Conservation (phyloP, 2,329 filamentous ascomycete species). For the Epichloe uncinata region DNA sequence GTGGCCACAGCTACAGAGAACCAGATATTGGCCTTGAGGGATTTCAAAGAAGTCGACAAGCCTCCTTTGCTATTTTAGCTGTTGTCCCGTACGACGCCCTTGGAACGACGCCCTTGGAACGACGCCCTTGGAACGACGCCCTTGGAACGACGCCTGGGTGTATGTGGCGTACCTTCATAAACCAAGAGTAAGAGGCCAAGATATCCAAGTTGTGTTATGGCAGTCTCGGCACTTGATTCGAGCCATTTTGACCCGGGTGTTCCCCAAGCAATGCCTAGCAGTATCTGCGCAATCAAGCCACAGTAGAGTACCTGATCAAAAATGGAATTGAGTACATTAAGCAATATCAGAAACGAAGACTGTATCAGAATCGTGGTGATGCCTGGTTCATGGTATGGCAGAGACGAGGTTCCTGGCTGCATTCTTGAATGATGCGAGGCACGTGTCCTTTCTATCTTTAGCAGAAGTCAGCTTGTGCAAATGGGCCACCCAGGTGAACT, state of each 20-base stretch:
- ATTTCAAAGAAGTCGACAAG: conserved; percentile 23
- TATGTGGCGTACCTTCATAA: conserved; percentile 42
- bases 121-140: background rate
- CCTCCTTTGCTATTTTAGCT: conserved; percentile 31
- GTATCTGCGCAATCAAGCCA: conserved; percentile 57
- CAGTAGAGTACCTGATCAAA: conserved; percentile 52
- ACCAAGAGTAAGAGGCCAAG: conserved; percentile 60
- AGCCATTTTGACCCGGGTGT: conserved; percentile 52
- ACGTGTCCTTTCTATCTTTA: too few relatives aligned
- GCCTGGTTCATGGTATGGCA: conserved; percentile 49
- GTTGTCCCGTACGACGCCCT: background rate
- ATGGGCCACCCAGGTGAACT: too few relatives aligned
- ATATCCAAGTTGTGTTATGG: conserved; percentile 55
- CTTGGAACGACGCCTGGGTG: too few relatives aligned
- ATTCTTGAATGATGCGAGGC: background rate
- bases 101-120: too few relatives aligned
- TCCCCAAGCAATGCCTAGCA: conserved; percentile 59
- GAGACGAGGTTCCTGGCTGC: conserved; percentile 2
- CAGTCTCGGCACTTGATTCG: conserved; percentile 32
- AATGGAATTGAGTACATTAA: conserved; percentile 44
- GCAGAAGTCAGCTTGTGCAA: too few relatives aligned
- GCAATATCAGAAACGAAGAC: conserved; percentile 46
- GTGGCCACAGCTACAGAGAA: conserved; percentile 50
- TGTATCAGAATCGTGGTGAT: conserved; percentile 46
- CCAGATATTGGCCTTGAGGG: conserved; percentile 43